phyloP scores from a whole-genome alignment of 2,329 filamentous ascomycete genomes.

The Phyllosticta ampelicida region DNA sequence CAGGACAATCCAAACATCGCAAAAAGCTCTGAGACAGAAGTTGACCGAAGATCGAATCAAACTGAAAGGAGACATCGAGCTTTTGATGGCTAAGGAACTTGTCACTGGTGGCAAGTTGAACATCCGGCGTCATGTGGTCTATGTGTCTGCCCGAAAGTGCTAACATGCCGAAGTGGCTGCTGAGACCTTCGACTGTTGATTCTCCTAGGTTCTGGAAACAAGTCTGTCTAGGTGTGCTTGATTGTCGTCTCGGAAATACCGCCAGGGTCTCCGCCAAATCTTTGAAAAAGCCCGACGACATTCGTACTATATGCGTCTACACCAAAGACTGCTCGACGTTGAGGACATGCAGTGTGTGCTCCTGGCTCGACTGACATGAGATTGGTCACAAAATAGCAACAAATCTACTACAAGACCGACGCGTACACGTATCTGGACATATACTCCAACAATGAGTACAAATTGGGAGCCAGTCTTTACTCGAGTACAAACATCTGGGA shows the following conservation, averaged over 20 bases:
- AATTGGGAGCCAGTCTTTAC: slow-evolving; percentile 33
- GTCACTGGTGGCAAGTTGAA: slow-evolving; percentile 57
- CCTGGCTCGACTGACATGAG: slow-evolving; percentile 45
- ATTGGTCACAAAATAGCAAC: slow-evolving; percentile 38
- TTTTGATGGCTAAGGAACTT: slow-evolving; percentile 47
- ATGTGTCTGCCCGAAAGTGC: slow-evolving; percentile 6
- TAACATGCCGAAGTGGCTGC: slow-evolving; percentile 52
- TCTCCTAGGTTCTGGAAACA: slow-evolving; percentile 55
- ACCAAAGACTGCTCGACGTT: slow-evolving; percentile 61
- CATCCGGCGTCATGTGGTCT: not conserved
- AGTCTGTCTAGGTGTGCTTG: slow-evolving; percentile 55
- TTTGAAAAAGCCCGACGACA: slow-evolving; percentile 25
- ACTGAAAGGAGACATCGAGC: slow-evolving; percentile 46
- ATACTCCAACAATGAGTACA: slow-evolving; percentile 29
- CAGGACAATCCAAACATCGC: slow-evolving; percentile 41
- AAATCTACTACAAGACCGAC: slow-evolving; percentile 72
- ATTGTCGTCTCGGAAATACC: slow-evolving; percentile 57
- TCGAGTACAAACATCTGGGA: slow-evolving; percentile 27
- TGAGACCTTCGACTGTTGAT: slow-evolving; percentile 47
- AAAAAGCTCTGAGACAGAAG: slow-evolving; percentile 26
- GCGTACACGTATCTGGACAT: slow-evolving; percentile 38
- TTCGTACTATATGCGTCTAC: slow-evolving; percentile 63
- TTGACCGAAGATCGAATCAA: slow-evolving; percentile 32
- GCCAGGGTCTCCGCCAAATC: slow-evolving; percentile 59
- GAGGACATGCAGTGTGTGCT: slow-evolving; percentile 61